Conservation (phyloP, 2,329 filamentous ascomycete species). For the Stemphylium vesicarium region DNA sequence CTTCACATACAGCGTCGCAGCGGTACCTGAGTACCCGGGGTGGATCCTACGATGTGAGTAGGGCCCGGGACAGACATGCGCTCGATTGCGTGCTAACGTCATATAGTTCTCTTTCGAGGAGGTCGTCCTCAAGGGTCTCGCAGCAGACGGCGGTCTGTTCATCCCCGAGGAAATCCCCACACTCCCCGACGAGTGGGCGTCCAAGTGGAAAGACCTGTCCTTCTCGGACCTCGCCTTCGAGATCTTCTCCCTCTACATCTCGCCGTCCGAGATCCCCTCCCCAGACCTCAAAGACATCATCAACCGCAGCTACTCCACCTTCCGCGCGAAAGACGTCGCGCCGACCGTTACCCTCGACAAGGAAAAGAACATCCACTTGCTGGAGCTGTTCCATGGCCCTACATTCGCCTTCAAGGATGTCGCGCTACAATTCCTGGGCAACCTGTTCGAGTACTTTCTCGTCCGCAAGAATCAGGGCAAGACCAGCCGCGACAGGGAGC, state of each 20-base stretch:
- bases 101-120: slow-evolving; percentile 86
- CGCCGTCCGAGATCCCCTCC: slow-evolving; percentile 78
- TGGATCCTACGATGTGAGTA: slow-evolving; percentile 65
- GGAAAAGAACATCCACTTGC: slow-evolving; percentile 75
- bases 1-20: slow-evolving; percentile 61
- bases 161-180: slow-evolving; percentile 82
- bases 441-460: slow-evolving; percentile 90
- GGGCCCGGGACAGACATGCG: slow-evolving; percentile 3
- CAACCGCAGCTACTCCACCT: slow-evolving; percentile 84
- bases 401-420: slow-evolving; percentile 95
- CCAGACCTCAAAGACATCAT: slow-evolving; percentile 84
- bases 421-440: slow-evolving; percentile 92
- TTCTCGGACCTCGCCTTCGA: slow-evolving; percentile 84
- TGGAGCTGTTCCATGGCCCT: slow-evolving; percentile 96
- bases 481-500: slow-evolving; percentile 66
- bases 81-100: slow-evolving; percentile 21
- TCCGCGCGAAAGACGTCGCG: slow-evolving; percentile 78
- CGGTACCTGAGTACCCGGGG: slow-evolving; percentile 68
- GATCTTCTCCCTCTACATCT: slow-evolving; percentile 88
- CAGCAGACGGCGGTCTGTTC: slow-evolving; percentile 85
- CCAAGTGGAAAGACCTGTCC: slow-evolving; percentile 75
- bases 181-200: slow-evolving; percentile 67
- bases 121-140: slow-evolving; percentile 87
- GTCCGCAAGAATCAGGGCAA: slow-evolving; percentile 75
- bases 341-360: slow-evolving; percentile 79